Base-by-base conservation (phyloP, 2,329 filamentous ascomycete species). In the Ramularia endophylla region DNA sequence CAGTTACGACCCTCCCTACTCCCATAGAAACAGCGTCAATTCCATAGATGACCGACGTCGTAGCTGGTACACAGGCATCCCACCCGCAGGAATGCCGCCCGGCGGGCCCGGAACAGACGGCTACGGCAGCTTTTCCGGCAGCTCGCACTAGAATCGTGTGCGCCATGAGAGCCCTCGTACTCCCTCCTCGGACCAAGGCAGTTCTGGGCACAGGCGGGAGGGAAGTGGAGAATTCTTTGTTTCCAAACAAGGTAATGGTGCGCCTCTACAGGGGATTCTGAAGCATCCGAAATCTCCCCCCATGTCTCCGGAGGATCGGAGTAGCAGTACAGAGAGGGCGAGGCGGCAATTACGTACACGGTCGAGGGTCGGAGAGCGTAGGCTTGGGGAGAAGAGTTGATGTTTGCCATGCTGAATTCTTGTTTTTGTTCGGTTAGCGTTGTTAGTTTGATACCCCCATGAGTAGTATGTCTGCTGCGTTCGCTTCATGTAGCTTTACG, bases 101-200 rank as follows among this genome's bases (percentile, higher is more conserved):
- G 45, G 43, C 3, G 40, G 41, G n/a, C 40, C 42, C 20, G 53
- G 51, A 2, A 51, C 53, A 8, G 53, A 55, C 37, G 49, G 51
- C 12, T 55, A 53, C 30, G 53, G 53, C 5, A 51, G 50, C 43
- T 46, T 11, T 11, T 25, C 41, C 8, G 36, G 41, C 27, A 49
- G 22, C 22, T 6, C 22, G 20, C 41, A 52, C 42, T 52, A 52
- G 49, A 39, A n/a, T n/a, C n/a, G n/a, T n/a, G n/a, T n/a, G n/a
- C n/a, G n/a, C n/a, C n/a, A n/a, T n/a, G n/a, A n/a, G n/a, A n/a
- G n/a, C n/a, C n/a, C n/a, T n/a, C n/a, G n/a, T n/a, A n/a, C n/a
- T n/a, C n/a, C n/a, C n/a, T n/a, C n/a, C n/a, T n/a, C n/a, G 18
- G 27, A 20, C 34, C 18, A 19, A 33, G 27, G 18, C 15, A 19